These are phyloP conservation scores for Metschnikowia similis DNA, from an alignment of 805 yeast genomes.

Conservation along the genomic window DNA sequence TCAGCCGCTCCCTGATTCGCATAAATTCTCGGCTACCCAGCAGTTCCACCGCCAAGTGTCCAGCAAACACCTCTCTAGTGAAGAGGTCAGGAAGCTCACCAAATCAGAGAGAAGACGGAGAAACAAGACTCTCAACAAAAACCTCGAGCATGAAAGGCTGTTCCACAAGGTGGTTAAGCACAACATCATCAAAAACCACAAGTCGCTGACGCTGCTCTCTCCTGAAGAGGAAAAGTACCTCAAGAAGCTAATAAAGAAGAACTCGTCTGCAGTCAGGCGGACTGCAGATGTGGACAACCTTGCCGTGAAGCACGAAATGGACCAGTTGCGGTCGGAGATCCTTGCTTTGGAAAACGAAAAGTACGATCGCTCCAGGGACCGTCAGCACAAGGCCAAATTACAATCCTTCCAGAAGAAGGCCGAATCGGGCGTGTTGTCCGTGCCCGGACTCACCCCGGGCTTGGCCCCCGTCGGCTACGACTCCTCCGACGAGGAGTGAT, in stretches of 20 bases:
- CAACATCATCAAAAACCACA: slow-evolving; percentile 35
- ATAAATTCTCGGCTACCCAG: slow-evolving; percentile 13
- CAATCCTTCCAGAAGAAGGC: slow-evolving; percentile 35
- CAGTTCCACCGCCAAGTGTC: slow-evolving; percentile 15
- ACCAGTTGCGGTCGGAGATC: slow-evolving; percentile 25
- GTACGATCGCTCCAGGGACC: slow-evolving; percentile 23
- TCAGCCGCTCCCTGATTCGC: slow-evolving; percentile 4
- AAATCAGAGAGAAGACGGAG: slow-evolving; percentile 18
- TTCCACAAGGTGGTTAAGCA: slow-evolving; percentile 35
- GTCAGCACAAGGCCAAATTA: slow-evolving; percentile 16
- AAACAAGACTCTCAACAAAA: slow-evolving; percentile 26
- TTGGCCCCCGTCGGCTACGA: slow-evolving; percentile 70
- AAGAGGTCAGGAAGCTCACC: slow-evolving; percentile 17
- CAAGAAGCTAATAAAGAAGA: slow-evolving; percentile 34
- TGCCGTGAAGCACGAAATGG: slow-evolving; percentile 27
- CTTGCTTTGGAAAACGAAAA: slow-evolving; percentile 20
- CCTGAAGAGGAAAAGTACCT: slow-evolving; percentile 37
- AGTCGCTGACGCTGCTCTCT: slow-evolving; percentile 18
- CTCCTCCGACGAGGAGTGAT: slow-evolving; percentile 22
- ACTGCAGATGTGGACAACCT: slow-evolving; percentile 30
- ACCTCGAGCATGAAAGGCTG: slow-evolving; percentile 25
- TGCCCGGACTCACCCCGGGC: slow-evolving; percentile 77
- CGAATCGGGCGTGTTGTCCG: slow-evolving; percentile 40
- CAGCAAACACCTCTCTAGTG: slow-evolving; percentile 14
- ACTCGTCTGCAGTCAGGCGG: slow-evolving; percentile 28